Evolutionary conservation across 805 yeast genomes (phyloP).

Genomic region (Monosporozyma aquatica): DNA sequence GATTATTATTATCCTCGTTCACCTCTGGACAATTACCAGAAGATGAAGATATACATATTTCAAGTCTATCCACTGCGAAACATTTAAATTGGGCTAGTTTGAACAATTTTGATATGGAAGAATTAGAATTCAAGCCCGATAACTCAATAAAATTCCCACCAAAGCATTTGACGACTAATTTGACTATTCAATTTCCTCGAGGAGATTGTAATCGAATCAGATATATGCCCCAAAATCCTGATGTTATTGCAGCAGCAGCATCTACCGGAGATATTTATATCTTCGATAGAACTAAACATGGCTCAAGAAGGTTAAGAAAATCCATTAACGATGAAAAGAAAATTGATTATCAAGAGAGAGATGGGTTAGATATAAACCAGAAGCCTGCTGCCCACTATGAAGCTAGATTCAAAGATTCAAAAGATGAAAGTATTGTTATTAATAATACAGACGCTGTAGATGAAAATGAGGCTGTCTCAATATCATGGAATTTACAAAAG

Average conservation of each 20-base stretch:
- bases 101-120: conserved; percentile 31
- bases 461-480: conserved; percentile 53
- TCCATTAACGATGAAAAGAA: conserved; percentile 1
- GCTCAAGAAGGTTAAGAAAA: conserved; percentile 33
- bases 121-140: conserved; percentile 32
- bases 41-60: conserved; percentile 27
- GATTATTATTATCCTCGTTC: conserved; percentile 27
- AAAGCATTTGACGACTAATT: conserved; percentile 19
- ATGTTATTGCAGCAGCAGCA: conserved; percentile 63
- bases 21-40: conserved; percentile 30
- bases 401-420: conserved; percentile 9
- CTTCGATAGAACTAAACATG: conserved; percentile 78
- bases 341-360: background rate
- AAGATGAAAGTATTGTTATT: conserved; percentile 17
- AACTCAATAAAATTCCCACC: conserved; percentile 23
- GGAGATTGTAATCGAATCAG: conserved; percentile 62
- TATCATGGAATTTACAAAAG: conserved; percentile 61
- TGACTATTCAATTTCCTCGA: conserved; percentile 30
- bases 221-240: conserved; percentile 81
- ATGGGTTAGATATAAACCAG: background rate
- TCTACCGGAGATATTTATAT: conserved; percentile 56
- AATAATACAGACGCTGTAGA: conserved; percentile 2
- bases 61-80: conserved; percentile 24
- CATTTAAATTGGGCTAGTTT: conserved; percentile 29
- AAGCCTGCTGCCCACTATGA: conserved; percentile 9